phyloP scores from a whole-genome alignment of 2,329 filamentous ascomycete genomes.

The Beauveria bassiana region DNA sequence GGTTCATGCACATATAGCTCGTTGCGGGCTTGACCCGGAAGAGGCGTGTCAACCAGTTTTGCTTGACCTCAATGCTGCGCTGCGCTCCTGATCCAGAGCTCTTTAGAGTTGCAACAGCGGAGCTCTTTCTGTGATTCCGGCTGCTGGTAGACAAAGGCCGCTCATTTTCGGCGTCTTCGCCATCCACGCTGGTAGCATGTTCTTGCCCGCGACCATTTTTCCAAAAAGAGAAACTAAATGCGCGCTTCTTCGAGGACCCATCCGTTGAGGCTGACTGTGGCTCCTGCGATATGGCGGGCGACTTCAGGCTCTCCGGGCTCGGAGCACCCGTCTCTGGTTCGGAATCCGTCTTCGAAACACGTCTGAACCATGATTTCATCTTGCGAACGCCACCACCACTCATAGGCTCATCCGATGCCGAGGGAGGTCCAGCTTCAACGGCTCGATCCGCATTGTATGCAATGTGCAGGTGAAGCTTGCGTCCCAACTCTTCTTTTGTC shows the following conservation, averaged over 20 bases:
- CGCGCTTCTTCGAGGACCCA: conserved; percentile 39
- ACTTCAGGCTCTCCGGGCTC: conserved; percentile 11
- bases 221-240: conserved; percentile 49
- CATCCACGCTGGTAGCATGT: not conserved
- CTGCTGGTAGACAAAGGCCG: not conserved
- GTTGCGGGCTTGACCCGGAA: conserved; percentile 82
- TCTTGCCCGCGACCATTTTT: conserved; percentile 39
- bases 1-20: conserved; percentile 65
- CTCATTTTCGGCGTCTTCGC: conserved; percentile 1
- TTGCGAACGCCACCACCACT: conserved; percentile 30
- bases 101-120: conserved; percentile 21
- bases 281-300: conserved; percentile 15
- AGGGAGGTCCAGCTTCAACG: conserved; percentile 15
- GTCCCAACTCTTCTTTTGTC: conserved; percentile 17
- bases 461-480: conserved; percentile 15
- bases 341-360: conserved; percentile 30
- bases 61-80: conserved; percentile 57
- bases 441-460: conserved; percentile 13
- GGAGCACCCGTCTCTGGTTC: conserved; percentile 1
- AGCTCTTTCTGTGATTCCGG: conserved; percentile 13
- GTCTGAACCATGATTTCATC: conserved; percentile 45
- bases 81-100: conserved; percentile 30
- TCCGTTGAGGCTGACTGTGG: conserved; percentile 18
- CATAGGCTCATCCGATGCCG: conserved; percentile 15
- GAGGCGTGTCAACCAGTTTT: conserved; percentile 83